phyloP scores from a whole-genome alignment of 2,329 filamentous ascomycete genomes.

The Colletotrichum sidae region DNA sequence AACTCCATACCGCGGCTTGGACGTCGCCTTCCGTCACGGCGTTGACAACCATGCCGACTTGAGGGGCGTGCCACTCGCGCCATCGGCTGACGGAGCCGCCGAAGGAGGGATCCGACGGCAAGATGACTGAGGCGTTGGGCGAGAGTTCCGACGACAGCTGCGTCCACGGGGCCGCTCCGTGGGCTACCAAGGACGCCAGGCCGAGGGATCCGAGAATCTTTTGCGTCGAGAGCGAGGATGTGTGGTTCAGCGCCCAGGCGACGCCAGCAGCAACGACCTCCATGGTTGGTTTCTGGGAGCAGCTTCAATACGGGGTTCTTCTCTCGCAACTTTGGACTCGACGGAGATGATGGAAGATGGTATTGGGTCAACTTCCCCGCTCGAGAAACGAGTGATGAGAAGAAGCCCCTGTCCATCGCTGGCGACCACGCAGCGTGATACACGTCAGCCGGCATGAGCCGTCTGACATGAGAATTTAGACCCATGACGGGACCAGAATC shows the following conservation, averaged over 20 bases:
- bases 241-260: slow-evolving; percentile 18
- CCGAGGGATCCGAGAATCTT: slow-evolving; percentile 7
- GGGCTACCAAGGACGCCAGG: slow-evolving; percentile 2
- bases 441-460: no score
- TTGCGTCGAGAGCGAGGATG: background rate
- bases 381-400: no score
- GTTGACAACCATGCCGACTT: slow-evolving; percentile 19
- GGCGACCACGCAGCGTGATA: no score
- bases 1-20: slow-evolving; percentile 11
- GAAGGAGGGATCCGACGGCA: slow-evolving; percentile 1
- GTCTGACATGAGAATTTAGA: slow-evolving; percentile 5
- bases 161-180: background rate
- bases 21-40: slow-evolving; percentile 24
- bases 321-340: no score
- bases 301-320: background rate
- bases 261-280: slow-evolving; percentile 16
- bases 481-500: background rate
- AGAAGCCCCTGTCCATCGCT: no score
- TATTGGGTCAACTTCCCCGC: no score
- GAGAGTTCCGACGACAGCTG: slow-evolving; percentile 8
- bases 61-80: slow-evolving; percentile 27
- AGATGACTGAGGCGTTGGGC: slow-evolving; percentile 7
- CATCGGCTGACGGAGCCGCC: background rate
- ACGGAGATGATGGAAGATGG: no score
- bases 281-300: background rate